These are phyloP conservation scores for Aspergillus egyptiacus DNA, from an alignment of 495 filamentous ascomycete species.

Conservation along the genomic window DNA sequence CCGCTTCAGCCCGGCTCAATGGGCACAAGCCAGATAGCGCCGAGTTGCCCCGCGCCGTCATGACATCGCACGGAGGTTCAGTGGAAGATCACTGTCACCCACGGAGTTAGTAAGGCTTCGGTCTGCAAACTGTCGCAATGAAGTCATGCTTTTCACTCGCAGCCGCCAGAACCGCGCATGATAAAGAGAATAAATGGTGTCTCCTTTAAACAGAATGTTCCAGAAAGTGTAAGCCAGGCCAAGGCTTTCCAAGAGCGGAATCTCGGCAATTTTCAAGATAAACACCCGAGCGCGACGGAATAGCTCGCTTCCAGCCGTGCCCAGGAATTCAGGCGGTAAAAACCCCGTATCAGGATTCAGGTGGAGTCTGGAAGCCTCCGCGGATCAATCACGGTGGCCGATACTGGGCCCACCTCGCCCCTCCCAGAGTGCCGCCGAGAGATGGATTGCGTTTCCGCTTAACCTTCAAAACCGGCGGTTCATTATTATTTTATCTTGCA, in stretches of 20 bases:
- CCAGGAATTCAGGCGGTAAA: conserved; percentile 5
- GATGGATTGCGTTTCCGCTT: conserved; percentile 31
- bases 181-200: too few relatives aligned
- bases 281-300: conserved; percentile 18
- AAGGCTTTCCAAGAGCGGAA: conserved; percentile 32
- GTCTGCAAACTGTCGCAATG: not conserved
- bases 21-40: not conserved
- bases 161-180: conserved; percentile 35
- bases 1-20: not conserved
- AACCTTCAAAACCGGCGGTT: conserved; percentile 9
- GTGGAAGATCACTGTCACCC: not conserved
- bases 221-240: conserved; percentile 31
- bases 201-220: conserved; percentile 18
- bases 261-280: conserved; percentile 28
- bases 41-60: not conserved
- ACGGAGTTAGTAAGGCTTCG: not conserved
- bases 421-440: conserved; percentile 28
- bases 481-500: conserved; percentile 33
- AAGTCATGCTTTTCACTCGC: conserved; percentile 20
- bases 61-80: not conserved
- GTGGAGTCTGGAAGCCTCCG: not conserved
- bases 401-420: conserved; percentile 30
- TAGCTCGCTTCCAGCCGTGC: conserved; percentile 23
- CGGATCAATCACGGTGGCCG: not conserved
- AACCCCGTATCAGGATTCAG: not conserved